Conservation (phyloP, 2,329 filamentous ascomycete genomes). For the Penicillium sp. region DNA sequence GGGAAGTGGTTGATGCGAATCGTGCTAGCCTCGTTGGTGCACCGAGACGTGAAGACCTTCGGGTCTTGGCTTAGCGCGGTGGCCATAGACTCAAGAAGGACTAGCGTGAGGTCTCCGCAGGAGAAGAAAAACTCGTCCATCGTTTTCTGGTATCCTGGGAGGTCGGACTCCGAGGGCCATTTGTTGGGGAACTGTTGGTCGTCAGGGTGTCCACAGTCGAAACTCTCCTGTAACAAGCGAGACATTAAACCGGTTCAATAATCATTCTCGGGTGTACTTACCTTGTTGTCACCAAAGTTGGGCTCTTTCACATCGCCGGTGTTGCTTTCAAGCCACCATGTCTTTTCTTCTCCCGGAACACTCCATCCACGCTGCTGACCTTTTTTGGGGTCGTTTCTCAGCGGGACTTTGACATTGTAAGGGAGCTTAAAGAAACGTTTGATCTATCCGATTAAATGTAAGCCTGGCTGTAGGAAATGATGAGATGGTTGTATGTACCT, state of each 20-base stretch:
- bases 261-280: not conserved
- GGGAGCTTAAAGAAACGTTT: not conserved
- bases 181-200: conserved; percentile 8
- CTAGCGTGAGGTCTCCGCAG: conserved; percentile 7
- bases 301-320: not conserved
- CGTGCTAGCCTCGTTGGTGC: conserved; percentile 6
- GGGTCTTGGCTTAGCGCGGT: not conserved
- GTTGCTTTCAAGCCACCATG: conserved; percentile 1
- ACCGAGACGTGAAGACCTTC: not conserved
- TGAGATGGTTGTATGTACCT: not conserved
- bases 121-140: conserved; percentile 8
- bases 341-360: not conserved
- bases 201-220: conserved; percentile 5
- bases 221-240: conserved; percentile 4
- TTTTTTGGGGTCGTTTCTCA: not conserved
- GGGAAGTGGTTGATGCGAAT: conserved; percentile 16
- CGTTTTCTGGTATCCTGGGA: conserved; percentile 1
- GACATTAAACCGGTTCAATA: not conserved
- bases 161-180: conserved; percentile 6
- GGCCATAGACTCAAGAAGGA: not conserved
- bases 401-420: not conserved
- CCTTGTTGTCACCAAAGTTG: not conserved
- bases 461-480: too few relatives aligned
- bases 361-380: conserved; percentile 2
- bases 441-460: not conserved